phyloP scores from a whole-genome alignment of 2,329 filamentous ascomycete species.

The Endoconidiophora laricicola region DNA sequence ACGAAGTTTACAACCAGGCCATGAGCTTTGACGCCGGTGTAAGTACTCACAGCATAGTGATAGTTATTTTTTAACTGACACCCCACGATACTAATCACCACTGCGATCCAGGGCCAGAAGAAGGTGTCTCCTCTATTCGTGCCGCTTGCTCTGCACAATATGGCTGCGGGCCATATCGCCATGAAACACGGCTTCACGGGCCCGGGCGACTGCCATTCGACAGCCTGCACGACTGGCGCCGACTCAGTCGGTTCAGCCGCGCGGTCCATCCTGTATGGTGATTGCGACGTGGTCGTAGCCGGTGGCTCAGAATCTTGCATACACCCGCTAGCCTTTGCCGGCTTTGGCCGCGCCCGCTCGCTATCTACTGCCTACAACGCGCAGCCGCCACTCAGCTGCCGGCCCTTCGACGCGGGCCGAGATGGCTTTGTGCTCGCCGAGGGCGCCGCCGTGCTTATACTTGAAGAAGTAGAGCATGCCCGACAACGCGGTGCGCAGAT shows the following conservation, averaged over 20 bases:
- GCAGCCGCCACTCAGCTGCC: conserved; percentile 50
- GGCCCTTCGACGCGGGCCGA: conserved; percentile 70
- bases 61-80: neutral
- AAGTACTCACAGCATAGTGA: conserved; percentile 19
- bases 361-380: conserved; percentile 70
- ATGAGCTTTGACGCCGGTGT: conserved; percentile 59
- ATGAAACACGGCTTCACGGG: conserved; percentile 84
- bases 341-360: conserved; percentile 77
- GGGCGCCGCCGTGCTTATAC: conserved; percentile 70
- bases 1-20: conserved; percentile 76
- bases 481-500: conserved; percentile 60
- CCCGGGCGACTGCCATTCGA: conserved; percentile 83
- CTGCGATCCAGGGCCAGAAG: conserved; percentile 55
- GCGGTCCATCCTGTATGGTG: conserved; percentile 79
- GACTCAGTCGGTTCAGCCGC: conserved; percentile 89
- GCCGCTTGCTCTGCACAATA: conserved; percentile 81
- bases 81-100: neutral
- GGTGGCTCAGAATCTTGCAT: conserved; percentile 92
- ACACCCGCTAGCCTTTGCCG: conserved; percentile 80
- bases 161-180: conserved; percentile 85
- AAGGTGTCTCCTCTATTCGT: conserved; percentile 91
- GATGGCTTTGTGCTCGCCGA: conserved; percentile 86
- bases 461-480: conserved; percentile 86
- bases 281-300: conserved; percentile 92
- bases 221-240: conserved; percentile 88